phyloP scores from a whole-genome alignment of 2,329 filamentous ascomycete genomes.

The Ophiostoma sp. region DNA sequence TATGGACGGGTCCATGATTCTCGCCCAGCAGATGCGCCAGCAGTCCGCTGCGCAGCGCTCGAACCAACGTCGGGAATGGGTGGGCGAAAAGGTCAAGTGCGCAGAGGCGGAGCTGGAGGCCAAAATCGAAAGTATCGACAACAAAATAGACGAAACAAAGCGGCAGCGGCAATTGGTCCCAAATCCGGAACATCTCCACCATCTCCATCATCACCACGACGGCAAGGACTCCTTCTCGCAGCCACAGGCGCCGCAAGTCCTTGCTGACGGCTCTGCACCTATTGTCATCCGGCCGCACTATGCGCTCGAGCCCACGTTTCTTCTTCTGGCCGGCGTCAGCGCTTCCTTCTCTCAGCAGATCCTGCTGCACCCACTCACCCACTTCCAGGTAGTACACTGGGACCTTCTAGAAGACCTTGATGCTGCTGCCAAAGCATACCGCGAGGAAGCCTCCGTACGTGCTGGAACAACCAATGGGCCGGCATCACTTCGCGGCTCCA shows the following conservation, averaged over 20 bases:
- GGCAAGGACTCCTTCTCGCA: neutral
- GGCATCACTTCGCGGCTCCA: neutral
- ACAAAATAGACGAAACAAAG: neutral
- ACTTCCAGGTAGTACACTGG: slow-evolving; percentile 69
- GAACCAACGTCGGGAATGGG: slow-evolving; percentile 34
- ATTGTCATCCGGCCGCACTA: slow-evolving; percentile 66
- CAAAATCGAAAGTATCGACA: slow-evolving; percentile 10
- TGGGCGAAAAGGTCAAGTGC: slow-evolving; percentile 64
- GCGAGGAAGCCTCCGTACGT: neutral
- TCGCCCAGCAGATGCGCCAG: slow-evolving; percentile 22
- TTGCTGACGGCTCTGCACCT: slow-evolving; percentile 1
- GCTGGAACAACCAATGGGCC: neutral
- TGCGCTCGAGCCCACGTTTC: slow-evolving; percentile 65
- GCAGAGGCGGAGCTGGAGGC: slow-evolving; percentile 39
- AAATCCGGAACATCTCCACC: neutral
- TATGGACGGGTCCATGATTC: slow-evolving; percentile 47
- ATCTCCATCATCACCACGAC: neutral
- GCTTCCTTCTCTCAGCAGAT: slow-evolving; percentile 65
- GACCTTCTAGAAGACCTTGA: slow-evolving; percentile 68
- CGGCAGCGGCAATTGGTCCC: neutral
- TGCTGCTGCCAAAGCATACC: slow-evolving; percentile 33
- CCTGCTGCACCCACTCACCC: slow-evolving; percentile 64
- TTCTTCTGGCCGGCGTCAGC: slow-evolving; percentile 62
- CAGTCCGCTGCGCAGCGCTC: slow-evolving; percentile 38
- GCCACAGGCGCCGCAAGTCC: slow-evolving; percentile 25